A percentile compares a stretch with the other conserved stretches of the same genome.
These are phyloP conservation scores for Calonectria hongkongensis DNA, from an alignment of 2,329 filamentous ascomycete species.

Conservation along the genomic window DNA sequence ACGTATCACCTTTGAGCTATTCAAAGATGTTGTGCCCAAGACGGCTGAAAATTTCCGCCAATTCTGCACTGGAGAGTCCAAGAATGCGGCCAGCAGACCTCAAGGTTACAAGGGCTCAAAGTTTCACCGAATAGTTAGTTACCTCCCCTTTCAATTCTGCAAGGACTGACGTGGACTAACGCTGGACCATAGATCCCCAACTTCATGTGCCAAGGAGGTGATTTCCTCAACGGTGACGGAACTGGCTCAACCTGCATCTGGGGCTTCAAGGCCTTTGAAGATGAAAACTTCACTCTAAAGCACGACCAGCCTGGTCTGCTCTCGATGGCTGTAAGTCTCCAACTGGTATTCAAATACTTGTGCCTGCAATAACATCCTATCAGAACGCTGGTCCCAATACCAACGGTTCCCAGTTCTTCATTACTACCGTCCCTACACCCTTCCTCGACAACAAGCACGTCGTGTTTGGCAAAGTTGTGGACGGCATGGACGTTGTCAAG, in stretches of 20 bases:
- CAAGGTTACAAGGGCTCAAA: slow-evolving; percentile 96
- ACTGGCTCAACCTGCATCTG: slow-evolving; percentile 93
- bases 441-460: slow-evolving; percentile 96
- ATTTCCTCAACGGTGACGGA: slow-evolving; percentile 95
- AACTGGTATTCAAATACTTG: background rate
- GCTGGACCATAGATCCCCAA: slow-evolving; percentile 82
- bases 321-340: slow-evolving; percentile 88
- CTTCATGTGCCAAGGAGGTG: slow-evolving; percentile 98
- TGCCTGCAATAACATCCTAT: background rate
- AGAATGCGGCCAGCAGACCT: slow-evolving; percentile 83
- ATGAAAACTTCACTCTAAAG: slow-evolving; percentile 90
- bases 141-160: slow-evolving; percentile 20
- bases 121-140: slow-evolving; percentile 91
- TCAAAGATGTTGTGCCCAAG: slow-evolving; percentile 86
- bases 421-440: slow-evolving; percentile 90
- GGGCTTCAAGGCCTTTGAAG: slow-evolving; percentile 87
- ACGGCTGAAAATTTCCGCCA: slow-evolving; percentile 98
- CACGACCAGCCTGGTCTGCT: slow-evolving; percentile 88
- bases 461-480: slow-evolving; percentile 92
- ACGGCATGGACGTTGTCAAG: slow-evolving; percentile 91
- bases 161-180: slow-evolving; percentile 34
- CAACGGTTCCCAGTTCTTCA: slow-evolving; percentile 98
- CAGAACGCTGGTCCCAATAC: slow-evolving; percentile 94
- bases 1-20: slow-evolving; percentile 92
- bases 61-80: slow-evolving; percentile 96